Evolutionary conservation across 148 eudicot species (phyloP).

Genomic region (Nyssa sinensis): DNA sequence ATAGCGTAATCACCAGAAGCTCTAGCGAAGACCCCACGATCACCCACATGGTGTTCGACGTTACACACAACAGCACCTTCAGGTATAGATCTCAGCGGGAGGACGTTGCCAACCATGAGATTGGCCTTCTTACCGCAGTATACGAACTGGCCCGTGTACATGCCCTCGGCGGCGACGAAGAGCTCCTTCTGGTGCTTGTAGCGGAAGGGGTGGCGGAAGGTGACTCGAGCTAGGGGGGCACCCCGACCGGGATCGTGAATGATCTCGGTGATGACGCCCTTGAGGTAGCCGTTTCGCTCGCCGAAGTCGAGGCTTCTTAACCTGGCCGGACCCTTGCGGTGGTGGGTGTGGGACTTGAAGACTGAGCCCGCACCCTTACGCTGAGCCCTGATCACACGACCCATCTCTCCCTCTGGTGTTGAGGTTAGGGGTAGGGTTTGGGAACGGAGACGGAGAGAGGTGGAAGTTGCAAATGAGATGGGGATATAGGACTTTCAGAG

Average conservation of each 20-base stretch:
- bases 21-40: constrained; percentile 35
- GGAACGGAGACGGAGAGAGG: neutral
- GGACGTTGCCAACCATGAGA: constrained; percentile 31
- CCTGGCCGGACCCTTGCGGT: too few relatives aligned
- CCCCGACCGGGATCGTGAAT: too few relatives aligned
- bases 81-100: constrained; percentile 36
- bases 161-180: too few relatives aligned
- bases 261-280: too few relatives aligned
- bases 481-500: neutral
- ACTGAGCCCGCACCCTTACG: constrained; percentile 45
- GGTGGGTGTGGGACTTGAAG: constrained; percentile 42
- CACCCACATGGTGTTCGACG: constrained; percentile 42
- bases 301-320: constrained; percentile 36
- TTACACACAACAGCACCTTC: constrained; percentile 44
- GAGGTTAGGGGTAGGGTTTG: neutral
- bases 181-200: too few relatives aligned
- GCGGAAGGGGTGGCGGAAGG: too few relatives aligned
- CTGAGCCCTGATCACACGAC: constrained; percentile 41
- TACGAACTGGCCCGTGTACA: too few relatives aligned
- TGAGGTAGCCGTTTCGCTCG: too few relatives aligned
- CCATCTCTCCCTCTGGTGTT: constrained; percentile 20
- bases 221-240: too few relatives aligned
- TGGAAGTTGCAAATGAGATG: neutral
- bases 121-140: constrained; percentile 38
- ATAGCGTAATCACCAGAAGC: too few relatives aligned